Evolutionary conservation across 2,329 filamentous ascomycete genomes (phyloP), one percentile per base, ranked within the genome.

Genomic region (Magnaporthiopsis rhizophila): DNA sequence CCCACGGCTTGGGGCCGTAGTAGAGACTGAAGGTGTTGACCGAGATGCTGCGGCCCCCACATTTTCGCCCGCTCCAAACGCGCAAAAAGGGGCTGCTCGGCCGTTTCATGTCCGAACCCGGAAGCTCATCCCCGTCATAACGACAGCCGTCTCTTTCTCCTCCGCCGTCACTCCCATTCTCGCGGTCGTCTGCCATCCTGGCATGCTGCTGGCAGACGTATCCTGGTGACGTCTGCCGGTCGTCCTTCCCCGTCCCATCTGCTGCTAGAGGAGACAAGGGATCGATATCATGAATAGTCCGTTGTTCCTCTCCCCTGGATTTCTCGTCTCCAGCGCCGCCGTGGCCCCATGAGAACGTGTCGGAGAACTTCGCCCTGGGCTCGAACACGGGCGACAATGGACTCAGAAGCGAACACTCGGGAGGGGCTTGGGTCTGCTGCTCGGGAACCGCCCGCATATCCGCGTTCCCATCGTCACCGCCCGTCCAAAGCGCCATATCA

Each of bases 341-440:
- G 6, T n/a, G 0, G 15, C n/a, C 18, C 62, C 62, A 63, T n/a
- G 62, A 58, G n/a, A 58, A 58, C 13, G 12, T 7, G 12, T 58
- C 56, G 21, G 53, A 61, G 13, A 59, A 63, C n/a, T 59, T 59
- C 5, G 15, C 56, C 45, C 59, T 24, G 0, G 77, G 76, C 13
- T 74, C 62, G 66, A 79, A 79, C 11, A 72, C 70, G 0, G 73
- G 69, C 0, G 73, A 64, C 0, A 67, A 61, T 11, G 65, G 65
- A 13, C 65, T 67, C 64, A 66, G 58, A 15, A 63, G 65, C 2
- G 64, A 65, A 30, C n/a, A 32, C 13, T 18, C 30, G 5, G 26
- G 32, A 45, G 57, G 38, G 15, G 38, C 11, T 50, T 59, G 57
- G 62, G 30, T 61, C n/a, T 15, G n/a, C 32, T 11, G 24, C 24